phyloP scores from a whole-genome alignment of 352 stramenopile genomes.

The Globisporangium parvum region DNA sequence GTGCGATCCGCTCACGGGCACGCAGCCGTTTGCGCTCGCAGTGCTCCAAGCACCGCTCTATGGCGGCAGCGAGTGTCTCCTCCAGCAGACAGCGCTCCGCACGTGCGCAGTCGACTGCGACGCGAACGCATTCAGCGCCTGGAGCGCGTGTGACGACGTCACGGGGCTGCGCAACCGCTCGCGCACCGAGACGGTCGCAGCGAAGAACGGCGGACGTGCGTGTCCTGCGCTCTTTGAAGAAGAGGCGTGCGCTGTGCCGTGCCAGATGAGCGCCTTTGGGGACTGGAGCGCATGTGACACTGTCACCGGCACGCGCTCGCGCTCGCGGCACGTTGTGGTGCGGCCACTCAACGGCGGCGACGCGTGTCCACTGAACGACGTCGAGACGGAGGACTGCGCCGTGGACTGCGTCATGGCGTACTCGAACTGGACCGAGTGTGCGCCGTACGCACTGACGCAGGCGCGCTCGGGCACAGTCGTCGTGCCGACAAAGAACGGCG shows the following conservation, averaged over 20 bases:
- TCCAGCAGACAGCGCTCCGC: slow-evolving; percentile 14
- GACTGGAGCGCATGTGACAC: slow-evolving; percentile 31
- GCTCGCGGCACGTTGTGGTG: slow-evolving; percentile 21
- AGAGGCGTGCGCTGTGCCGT: slow-evolving; percentile 37
- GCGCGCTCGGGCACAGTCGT: slow-evolving; percentile 1
- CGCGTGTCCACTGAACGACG: slow-evolving; percentile 17
- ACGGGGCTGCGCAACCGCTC: slow-evolving; percentile 28
- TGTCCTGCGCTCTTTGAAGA: slow-evolving; percentile 26
- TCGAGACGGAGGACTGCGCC: slow-evolving; percentile 22
- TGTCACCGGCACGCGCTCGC: slow-evolving; percentile 15
- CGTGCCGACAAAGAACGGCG: slow-evolving; percentile 3
- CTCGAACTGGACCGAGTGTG: slow-evolving; percentile 25
- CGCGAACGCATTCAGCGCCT: slow-evolving; percentile 32
- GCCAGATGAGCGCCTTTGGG: slow-evolving; percentile 25
- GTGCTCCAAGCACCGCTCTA: slow-evolving; percentile 25
- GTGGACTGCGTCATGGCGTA: slow-evolving; percentile 43
- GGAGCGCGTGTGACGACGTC: slow-evolving; percentile 24
- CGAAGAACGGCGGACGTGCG: slow-evolving; percentile 25
- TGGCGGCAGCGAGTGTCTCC: slow-evolving; percentile 25
- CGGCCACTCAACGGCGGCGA: slow-evolving; percentile 25
- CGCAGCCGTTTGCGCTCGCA: slow-evolving; percentile 23
- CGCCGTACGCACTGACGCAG: neutral
- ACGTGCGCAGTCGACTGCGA: slow-evolving; percentile 37
- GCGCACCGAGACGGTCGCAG: slow-evolving; percentile 18
- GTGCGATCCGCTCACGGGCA: slow-evolving; percentile 14